Evolutionary conservation across 345 rosid species (phyloP), one percentile per base, ranked within the genome.

Genomic region (Bruguiera sexangula): DNA sequence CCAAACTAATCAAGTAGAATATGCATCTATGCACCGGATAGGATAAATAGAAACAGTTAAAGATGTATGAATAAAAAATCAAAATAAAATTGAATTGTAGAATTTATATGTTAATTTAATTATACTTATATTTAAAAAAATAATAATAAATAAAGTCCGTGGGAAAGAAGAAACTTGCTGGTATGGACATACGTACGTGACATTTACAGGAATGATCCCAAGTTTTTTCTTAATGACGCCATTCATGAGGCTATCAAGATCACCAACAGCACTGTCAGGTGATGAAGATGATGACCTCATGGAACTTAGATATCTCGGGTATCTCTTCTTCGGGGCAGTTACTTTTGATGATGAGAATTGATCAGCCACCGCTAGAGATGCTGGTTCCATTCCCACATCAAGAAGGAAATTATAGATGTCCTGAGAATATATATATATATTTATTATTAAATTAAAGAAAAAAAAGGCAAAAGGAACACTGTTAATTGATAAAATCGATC

Each of bases 361-460:
- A 43, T 76, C 81, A 22, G 77, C 72, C 16, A 78, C 65, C 16
- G 88, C 72, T 43, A 62, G 64, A 8, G 96, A 74, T 29, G 80
- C 67, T 0, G 90, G 83, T 30, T 83, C 85, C 89, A 66, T 78
- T 1, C 63, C 91, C 6, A 82, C 31, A 79, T 89, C 98, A 79
- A 78, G 68, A 2, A 94, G 75, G 63, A 91, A 91, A 64, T 94
- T 94, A 73, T 94, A 94, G 61, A 94, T 86, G 63, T 94, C 97
- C 98, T 91, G 82, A 70, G 50, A 31, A 31, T 54, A 4, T 22
- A n/a, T 31, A 31, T 31, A 3, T 34, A 6, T 34, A 6, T 34
- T 6, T 34, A 0, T 6, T 0, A 62, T 24, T 3, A 2, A 24
- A n/a, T 1, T 27, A n/a, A 43, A 63, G 37, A 54, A 6, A 27